phyloP scores from a whole-genome alignment of 108 stramenopile species.

The Cyclotella baltica region DNA sequence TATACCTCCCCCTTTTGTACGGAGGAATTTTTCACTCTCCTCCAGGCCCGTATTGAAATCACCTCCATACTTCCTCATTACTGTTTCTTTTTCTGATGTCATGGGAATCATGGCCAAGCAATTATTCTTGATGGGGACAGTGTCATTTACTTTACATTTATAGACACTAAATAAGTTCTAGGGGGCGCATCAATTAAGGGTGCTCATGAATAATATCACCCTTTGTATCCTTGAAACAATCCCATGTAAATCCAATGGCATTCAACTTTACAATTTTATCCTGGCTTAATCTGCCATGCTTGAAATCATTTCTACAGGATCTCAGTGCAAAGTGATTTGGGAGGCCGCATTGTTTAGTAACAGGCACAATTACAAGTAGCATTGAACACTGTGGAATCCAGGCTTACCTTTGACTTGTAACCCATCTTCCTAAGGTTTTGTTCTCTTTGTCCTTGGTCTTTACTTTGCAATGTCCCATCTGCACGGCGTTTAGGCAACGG shows the following conservation, averaged over 20 bases:
- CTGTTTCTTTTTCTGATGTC: too few relatives aligned
- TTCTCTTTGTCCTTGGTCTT: conserved; percentile 18
- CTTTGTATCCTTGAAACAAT: background rate
- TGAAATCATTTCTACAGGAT: background rate
- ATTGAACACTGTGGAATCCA: too few relatives aligned
- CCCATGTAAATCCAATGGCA: background rate
- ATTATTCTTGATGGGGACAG: too few relatives aligned
- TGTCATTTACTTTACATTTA: too few relatives aligned
- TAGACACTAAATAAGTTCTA: background rate
- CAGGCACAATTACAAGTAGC: background rate
- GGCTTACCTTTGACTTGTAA: conserved; percentile 23
- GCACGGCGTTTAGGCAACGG: too few relatives aligned
- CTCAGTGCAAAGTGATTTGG: background rate
- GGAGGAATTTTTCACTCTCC: too few relatives aligned
- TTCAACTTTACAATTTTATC: background rate
- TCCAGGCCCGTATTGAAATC: too few relatives aligned
- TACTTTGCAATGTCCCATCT: conserved; percentile 23
- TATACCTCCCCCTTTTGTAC: too few relatives aligned
- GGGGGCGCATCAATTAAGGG: background rate
- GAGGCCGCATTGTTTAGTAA: background rate
- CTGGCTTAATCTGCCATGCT: background rate
- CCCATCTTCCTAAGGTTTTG: conserved; percentile 23
- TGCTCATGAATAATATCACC: background rate
- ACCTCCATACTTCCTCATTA: too few relatives aligned
- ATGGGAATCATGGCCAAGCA: too few relatives aligned